Evolutionary conservation across 805 yeast species (phyloP).

Genomic region (Spathaspora hagerdaliae): DNA sequence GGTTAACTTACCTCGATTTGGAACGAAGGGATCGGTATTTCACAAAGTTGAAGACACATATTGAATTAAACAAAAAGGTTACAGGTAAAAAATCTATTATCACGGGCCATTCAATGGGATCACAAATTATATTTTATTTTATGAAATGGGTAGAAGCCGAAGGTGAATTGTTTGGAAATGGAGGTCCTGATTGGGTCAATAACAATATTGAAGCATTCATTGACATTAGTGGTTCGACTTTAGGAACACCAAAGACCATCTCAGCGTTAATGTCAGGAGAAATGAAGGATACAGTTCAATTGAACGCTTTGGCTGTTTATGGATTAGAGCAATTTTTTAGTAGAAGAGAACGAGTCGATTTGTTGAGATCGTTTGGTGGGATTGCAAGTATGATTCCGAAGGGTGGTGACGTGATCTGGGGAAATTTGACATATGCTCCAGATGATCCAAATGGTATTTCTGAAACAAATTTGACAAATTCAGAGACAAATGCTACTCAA

Average conservation of each 20-base stretch:
- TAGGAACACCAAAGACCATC: conserved; percentile 93
- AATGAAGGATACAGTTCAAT: conserved; percentile 95
- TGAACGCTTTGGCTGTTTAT: conserved; percentile 87
- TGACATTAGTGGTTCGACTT: conserved; percentile 82
- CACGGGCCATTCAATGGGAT: conserved; percentile 95
- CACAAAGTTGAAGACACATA: conserved; percentile 64
- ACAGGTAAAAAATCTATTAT: conserved; percentile 69
- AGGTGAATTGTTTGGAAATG: conserved; percentile 80
- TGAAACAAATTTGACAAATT: conserved; percentile 4
- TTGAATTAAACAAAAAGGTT: conserved; percentile 54
- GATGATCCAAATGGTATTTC: conserved; percentile 52
- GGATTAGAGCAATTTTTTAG: conserved; percentile 94
- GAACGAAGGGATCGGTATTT: conserved; percentile 88
- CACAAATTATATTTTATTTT: conserved; percentile 84
- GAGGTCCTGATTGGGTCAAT: conserved; percentile 88
- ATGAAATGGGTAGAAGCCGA: conserved; percentile 95
- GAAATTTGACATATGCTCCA: conserved; percentile 61
- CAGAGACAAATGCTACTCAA: conserved; percentile 20
- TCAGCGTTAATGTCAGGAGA: conserved; percentile 95
- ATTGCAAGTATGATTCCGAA: conserved; percentile 94
- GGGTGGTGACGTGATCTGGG: conserved; percentile 93
- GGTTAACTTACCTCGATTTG: conserved; percentile 82
- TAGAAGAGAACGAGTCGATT: conserved; percentile 79
- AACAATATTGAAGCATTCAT: conserved; percentile 76
- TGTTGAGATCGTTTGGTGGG: conserved; percentile 89